A percentile compares a stretch with the other conserved stretches of the same genome.
Conservation (phyloP, 495 filamentous ascomycete species). For the Neurospora sp. region DNA sequence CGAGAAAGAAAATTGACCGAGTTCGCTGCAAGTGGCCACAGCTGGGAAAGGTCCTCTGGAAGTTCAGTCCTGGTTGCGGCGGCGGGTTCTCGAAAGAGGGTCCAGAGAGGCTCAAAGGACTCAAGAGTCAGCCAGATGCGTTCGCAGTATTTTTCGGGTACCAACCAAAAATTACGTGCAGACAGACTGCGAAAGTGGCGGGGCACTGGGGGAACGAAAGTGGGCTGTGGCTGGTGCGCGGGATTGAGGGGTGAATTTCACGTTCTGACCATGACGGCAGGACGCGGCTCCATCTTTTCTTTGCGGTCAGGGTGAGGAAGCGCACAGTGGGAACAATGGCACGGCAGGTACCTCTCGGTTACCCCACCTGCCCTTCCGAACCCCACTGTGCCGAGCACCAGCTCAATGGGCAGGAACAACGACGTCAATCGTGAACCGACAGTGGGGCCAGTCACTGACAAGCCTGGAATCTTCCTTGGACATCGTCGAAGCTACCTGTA, state of each 20-base stretch:
- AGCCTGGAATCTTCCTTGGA: constrained; percentile 1
- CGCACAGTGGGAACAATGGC: background rate
- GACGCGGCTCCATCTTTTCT: background rate
- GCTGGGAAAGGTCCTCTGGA: background rate
- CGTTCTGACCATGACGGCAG: background rate
- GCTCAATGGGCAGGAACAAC: background rate
- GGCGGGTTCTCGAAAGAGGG: constrained; percentile 2
- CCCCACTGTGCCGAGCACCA: background rate
- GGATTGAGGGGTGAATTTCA: background rate
- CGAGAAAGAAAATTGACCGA: constrained; percentile 1
- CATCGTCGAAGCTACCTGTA: background rate
- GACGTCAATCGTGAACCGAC: background rate
- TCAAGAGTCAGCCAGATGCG: constrained; percentile 11
- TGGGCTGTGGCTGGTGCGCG: constrained; percentile 21
- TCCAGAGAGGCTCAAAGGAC: constrained; percentile 9
- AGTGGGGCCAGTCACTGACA: background rate
- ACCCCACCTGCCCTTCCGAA: background rate
- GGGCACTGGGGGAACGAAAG: constrained; percentile 3
- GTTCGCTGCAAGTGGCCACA: constrained; percentile 5
- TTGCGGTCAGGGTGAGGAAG: background rate
- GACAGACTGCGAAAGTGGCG: background rate
- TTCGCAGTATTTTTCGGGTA: constrained; percentile 20
- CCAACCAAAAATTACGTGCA: constrained; percentile 17
- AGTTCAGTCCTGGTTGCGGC: background rate
- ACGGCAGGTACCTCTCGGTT: background rate